Base-by-base conservation (phyloP, 2,329 filamentous ascomycete genomes). In the Leptodontidium sp. region DNA sequence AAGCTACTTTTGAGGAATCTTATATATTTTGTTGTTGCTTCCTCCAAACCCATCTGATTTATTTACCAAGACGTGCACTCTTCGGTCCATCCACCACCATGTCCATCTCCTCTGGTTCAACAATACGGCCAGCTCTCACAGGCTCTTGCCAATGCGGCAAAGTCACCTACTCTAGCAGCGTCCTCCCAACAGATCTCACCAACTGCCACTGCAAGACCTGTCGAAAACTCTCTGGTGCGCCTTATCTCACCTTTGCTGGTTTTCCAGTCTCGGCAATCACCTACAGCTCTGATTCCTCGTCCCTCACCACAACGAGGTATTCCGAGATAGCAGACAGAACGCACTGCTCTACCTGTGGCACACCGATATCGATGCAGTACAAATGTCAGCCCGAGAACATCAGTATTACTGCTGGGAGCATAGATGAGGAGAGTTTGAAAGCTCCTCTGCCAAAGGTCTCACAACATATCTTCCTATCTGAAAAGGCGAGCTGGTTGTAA, bases 191-290 rank as follows among this genome's bases (percentile, higher is more conserved):
- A 14, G 68, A 75, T 29, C 74, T 84, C 35, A 78, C 77, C 21
- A 75, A 81, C 66, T 86, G 84, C 74, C 80, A 85, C 73, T 86
- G 84, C 72, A 76, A 75, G n/a, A 81, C 80, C 50, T 87, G 84
- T 70, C 83, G 84, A 67, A 82, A 82, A 72, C 69, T 84, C 49
- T 82, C 83, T 1, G 84, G 84, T 14, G 81, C 80, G 3, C 80
- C 80, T 1, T 86, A 79, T 67, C 76, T 84, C 45, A 78, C 81
- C 3, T 86, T 84, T 69, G 77, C 78, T 8, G 68, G 77, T 9
- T 80, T 85, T 50, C 75, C 79, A 0, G 70, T 68, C 47, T 66
- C 72, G 8, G 70, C 77, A 32, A 70, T 86, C 52, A 78, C 74
- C 11, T 82, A 76, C 77, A 70, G 79, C 63, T 65, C 74, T 49